Evolutionary conservation across 2,329 filamentous ascomycete species (phyloP), one percentile per base, ranked within the genome.

Genomic region (Phialophora chinensis): DNA sequence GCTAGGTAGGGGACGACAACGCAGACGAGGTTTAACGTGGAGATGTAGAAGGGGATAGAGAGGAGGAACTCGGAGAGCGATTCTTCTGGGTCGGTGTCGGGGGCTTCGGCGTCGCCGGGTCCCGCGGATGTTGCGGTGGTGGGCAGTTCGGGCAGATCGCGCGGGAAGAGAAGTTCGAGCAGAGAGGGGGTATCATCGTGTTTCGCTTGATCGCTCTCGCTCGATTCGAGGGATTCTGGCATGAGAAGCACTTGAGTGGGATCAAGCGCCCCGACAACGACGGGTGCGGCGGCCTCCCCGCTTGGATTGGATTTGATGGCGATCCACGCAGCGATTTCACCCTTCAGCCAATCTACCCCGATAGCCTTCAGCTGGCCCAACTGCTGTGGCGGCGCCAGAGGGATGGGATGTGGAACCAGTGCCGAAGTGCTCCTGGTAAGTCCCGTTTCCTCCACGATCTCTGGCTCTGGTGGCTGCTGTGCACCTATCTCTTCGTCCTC

Each of bases 291-390:
- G 6, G 10, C 27, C 17, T 55, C 54, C 12, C 25, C 44, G 44
- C 29, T 33, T 23, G n/a, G 2, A 27, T 47, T 52, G 23, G 42
- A 4, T 49, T 35, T 49, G n/a, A 42, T 12, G 33, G 35, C 23
- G 23, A 63, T 63, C 58, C 50, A 66, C 8, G 50, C 50, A 11
- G 60, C 49, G 50, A 73, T 65, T 44, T 73, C 71, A 29, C 66
- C 66, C 56, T 73, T 73, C 55, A 73, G 58, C 72, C 72, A 73
- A 27, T 72, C 68, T n/a, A 70, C 66, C n/a, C 70, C 71, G 8
- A 73, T 65, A 25, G 70, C 66, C 52, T 71, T 72, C 66, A 73
- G 65, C 3, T 53, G 55, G 3, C 66, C 70, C 38, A 63, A 20
- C 44, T 69, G 67, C 58, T 68, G 67, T 1, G 62, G 71, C 23